Conservation (phyloP, 495 filamentous ascomycete species). For the Daldinia childiae region DNA sequence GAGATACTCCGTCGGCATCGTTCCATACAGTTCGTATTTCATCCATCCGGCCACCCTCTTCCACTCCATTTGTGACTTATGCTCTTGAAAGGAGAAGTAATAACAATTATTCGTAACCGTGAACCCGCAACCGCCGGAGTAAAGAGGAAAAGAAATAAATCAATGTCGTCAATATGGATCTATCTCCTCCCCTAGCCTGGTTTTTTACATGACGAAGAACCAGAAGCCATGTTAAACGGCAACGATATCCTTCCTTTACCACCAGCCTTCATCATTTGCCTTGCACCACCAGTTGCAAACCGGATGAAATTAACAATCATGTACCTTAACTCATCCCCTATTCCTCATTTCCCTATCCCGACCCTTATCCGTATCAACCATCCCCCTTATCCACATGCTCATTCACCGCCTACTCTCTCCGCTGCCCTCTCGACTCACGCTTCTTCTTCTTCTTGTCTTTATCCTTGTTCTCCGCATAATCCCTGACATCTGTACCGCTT, state of each 20-base stretch:
- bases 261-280: not conserved
- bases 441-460: conserved; percentile 42
- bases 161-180: not conserved
- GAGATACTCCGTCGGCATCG: not conserved
- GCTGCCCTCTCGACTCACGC: conserved; percentile 61
- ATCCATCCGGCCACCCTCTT: not conserved
- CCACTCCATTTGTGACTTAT: not conserved
- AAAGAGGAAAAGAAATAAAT: not conserved
- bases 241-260: not conserved
- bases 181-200: not conserved
- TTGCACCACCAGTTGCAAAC: not conserved
- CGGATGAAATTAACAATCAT: not conserved
- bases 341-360: not conserved
- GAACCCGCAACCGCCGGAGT: not conserved
- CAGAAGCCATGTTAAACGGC: not conserved
- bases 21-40: conserved; percentile 1
- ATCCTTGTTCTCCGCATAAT: conserved; percentile 55
- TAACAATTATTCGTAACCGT: not conserved
- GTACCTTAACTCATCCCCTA: not conserved
- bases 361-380: not conserved
- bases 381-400: not conserved
- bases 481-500: conserved; percentile 53
- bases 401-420: conserved; percentile 51
- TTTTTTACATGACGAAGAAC: not conserved
- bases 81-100: not conserved